A percentile compares a stretch with the other conserved stretches of the same genome.
These are phyloP conservation scores for Populus alba DNA, from an alignment of 345 rosid genomes.

Conservation along the genomic window DNA sequence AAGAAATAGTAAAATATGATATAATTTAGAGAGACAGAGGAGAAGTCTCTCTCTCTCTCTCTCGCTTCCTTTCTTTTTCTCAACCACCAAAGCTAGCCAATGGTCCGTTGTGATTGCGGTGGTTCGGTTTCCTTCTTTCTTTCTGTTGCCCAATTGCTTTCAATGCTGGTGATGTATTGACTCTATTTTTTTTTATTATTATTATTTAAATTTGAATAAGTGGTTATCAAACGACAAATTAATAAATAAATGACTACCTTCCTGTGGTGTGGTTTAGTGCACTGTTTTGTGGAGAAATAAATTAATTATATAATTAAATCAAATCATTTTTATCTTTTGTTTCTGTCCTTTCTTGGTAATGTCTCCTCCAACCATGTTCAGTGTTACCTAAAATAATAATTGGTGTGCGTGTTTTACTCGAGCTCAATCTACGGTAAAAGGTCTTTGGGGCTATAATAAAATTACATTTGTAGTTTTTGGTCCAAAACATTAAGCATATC, in stretches of 20 bases:
- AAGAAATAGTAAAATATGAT: constrained; percentile 44
- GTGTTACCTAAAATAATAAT: too few species aligned
- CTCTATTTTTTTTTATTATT: background rate
- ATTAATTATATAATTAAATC: background rate
- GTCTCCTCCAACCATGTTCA: too few species aligned
- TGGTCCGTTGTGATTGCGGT: background rate
- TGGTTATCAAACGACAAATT: background rate
- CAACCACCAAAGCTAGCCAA: background rate
- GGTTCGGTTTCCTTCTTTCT: constrained; percentile 10
- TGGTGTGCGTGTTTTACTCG: too few species aligned
- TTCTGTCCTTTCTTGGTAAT: too few species aligned
- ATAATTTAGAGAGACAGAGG: constrained; percentile 26
- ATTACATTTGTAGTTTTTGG: too few species aligned
- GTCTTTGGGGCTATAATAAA: too few species aligned
- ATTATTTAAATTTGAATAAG: background rate
- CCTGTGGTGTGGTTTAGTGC: background rate
- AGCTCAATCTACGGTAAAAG: too few species aligned
- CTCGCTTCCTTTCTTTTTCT: constrained; percentile 21
- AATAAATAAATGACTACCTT: background rate
- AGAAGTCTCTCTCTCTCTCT: constrained; percentile 54
- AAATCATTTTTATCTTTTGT: background rate
- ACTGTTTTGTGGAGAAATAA: background rate
- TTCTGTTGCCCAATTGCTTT: constrained; percentile 34
- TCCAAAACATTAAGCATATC: too few species aligned
- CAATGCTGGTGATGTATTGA: background rate